Evolutionary conservation across 805 yeast species (phyloP).

Genomic region (Brettanomyces custersianus): DNA sequence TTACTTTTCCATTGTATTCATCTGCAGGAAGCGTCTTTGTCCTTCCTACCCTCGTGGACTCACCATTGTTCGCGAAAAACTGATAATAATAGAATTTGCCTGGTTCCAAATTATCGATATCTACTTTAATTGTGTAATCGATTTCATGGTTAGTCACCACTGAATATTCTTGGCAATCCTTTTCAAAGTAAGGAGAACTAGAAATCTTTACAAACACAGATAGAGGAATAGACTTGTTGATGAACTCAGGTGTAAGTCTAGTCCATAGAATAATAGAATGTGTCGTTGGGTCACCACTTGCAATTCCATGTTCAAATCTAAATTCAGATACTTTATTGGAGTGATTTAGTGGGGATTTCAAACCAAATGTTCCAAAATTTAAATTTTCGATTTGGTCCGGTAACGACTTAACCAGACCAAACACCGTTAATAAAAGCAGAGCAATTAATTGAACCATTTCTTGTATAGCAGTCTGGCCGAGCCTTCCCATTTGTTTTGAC

Average conservation of each 20-base stretch:
- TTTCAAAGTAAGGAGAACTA: conserved; percentile 4
- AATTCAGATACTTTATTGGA: neutral
- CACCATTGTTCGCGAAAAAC: conserved; percentile 7
- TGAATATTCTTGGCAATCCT: conserved; percentile 2
- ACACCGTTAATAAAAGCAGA: too few species aligned
- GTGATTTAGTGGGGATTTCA: neutral
- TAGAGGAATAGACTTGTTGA: neutral
- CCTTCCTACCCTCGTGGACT: conserved; percentile 9
- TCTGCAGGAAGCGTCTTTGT: conserved; percentile 15
- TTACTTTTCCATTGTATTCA: conserved; percentile 8
- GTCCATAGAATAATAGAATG: conserved; percentile 19
- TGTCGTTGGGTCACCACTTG: conserved; percentile 17
- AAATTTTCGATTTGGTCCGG: too few species aligned
- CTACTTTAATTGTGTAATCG: conserved; percentile 18
- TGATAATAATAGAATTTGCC: conserved; percentile 13
- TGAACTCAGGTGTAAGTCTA: conserved; percentile 10
- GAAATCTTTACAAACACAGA: conserved; percentile 5
- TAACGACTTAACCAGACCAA: too few species aligned
- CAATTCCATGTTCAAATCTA: conserved; percentile 15
- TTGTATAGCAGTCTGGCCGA: too few species aligned
- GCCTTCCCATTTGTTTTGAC: too few species aligned
- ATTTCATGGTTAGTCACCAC: conserved; percentile 7
- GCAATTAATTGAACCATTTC: too few species aligned
- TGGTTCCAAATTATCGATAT: conserved; percentile 10
- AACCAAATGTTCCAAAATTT: neutral